Evolutionary conservation across 768 basidiomycete species (phyloP).

Genomic region (Lyophyllum decastes): DNA sequence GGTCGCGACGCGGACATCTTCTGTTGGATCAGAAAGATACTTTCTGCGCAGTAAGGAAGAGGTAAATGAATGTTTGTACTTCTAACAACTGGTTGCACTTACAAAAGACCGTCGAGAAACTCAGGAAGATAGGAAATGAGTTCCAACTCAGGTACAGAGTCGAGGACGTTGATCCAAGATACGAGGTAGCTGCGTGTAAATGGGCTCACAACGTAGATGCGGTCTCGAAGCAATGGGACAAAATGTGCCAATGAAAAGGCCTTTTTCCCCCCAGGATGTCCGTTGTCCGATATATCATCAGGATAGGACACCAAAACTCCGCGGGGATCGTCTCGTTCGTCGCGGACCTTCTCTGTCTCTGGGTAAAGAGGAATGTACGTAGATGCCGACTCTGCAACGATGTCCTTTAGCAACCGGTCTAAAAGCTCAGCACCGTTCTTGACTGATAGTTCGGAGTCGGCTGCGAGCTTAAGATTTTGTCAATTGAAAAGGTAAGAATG

Average conservation of each 20-base stretch:
- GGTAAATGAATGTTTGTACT: slow-evolving; percentile 2
- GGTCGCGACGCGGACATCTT: slow-evolving; percentile 90
- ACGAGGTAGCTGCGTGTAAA: slow-evolving; percentile 97
- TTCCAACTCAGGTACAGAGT: slow-evolving; percentile 96
- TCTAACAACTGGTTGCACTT: slow-evolving; percentile 30
- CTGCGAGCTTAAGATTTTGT: slow-evolving; percentile 73
- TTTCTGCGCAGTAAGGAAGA: slow-evolving; percentile 51
- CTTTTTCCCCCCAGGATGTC: slow-evolving; percentile 49
- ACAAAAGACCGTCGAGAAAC: slow-evolving; percentile 93
- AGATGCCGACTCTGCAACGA: slow-evolving; percentile 94
- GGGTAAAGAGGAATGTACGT: slow-evolving; percentile 89
- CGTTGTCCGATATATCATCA: slow-evolving; percentile 47
- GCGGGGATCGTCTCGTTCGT: slow-evolving; percentile 53
- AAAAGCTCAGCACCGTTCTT: slow-evolving; percentile 98
- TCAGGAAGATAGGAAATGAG: slow-evolving; percentile 93
- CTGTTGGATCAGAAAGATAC: slow-evolving; percentile 93
- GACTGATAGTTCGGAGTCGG: slow-evolving; percentile 93
- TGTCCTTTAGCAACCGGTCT: slow-evolving; percentile 96
- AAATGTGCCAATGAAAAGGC: slow-evolving; percentile 95
- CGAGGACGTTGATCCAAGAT: slow-evolving; percentile 93
- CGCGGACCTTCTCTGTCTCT: slow-evolving; percentile 71
- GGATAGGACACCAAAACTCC: slow-evolving; percentile 70
- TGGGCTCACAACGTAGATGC: slow-evolving; percentile 94
- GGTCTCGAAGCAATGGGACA: slow-evolving; percentile 89
- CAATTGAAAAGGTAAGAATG: neutral